Base-by-base conservation (phyloP, 371 early-diverging fungal species). In the Actinomortierella wolfii region DNA sequence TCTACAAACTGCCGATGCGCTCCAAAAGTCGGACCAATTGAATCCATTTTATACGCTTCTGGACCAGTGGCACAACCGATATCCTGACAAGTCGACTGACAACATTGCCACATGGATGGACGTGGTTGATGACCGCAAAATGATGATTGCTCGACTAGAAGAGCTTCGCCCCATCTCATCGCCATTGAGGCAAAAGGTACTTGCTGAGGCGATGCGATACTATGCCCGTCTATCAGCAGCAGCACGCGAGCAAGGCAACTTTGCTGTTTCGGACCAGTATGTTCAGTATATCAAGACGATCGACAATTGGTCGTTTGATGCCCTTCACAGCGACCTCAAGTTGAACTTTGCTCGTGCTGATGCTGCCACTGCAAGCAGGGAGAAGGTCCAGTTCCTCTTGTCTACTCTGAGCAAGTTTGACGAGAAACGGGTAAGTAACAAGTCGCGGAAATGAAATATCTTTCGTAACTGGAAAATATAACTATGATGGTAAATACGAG, bases 241-340 rank as follows among this genome's bases (percentile, higher is more conserved):
- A 14, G 87, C 90, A 0, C 67, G 79, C n/a, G 59, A 78, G 1
- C 90, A 89, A 59, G 69, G 77, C n/a, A 81, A 84, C 59, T 79
- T 79, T 55, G 61, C 57, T 34, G 83, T 86, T 0, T 82, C 86
- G 18, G 63, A 61, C 0, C 68, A 61, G 1, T 79, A 81, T 61
- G 66, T 84, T 24, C 23, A 40, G 1, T 39, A 42, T 11, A 65
- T 79, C 54, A 59, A 65, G 23, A 21, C 49, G 6, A 55, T 78
- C 13, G 47, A 29, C 8, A 57, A 64, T 3, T 44, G 60, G 1
- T 40, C 49, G 8, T 63, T 56, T 50, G 64, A 73, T 20, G 55
- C 67, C 2, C 54, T 53, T 14, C 23, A 59, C 24, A 63, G 63
- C 18, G 56, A 63, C n/a, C 24, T 67, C 46, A 67, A 67, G 42